A percentile compares a stretch with the other conserved stretches of the same genome.
These are phyloP conservation scores for Nothomitra cinnamomea DNA, from an alignment of 2,329 filamentous ascomycete species.

Conservation along the genomic window DNA sequence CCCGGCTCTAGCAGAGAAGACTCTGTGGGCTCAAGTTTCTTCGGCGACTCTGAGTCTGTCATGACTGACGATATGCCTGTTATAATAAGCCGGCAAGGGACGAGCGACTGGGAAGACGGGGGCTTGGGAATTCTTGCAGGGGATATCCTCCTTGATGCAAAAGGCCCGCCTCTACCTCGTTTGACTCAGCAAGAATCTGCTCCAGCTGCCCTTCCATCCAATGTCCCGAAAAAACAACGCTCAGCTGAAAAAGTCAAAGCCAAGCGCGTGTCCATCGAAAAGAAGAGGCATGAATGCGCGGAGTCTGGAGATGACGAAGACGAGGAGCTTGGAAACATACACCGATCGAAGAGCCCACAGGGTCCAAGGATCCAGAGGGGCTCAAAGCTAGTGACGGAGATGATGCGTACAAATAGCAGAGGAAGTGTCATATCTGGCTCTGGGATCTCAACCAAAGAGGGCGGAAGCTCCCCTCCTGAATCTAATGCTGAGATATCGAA, in stretches of 20 bases:
- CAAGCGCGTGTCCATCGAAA: constrained; percentile 61
- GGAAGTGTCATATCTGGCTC: constrained; percentile 41
- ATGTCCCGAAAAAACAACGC: constrained; percentile 41
- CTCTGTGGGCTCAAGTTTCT: constrained; percentile 74
- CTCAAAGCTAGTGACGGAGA: constrained; percentile 86
- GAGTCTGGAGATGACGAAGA: constrained; percentile 94
- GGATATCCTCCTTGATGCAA: constrained; percentile 29
- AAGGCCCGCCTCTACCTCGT: constrained; percentile 14
- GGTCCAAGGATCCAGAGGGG: constrained; percentile 43
- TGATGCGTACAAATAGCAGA: constrained; percentile 94
- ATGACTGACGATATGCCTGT: constrained; percentile 57
- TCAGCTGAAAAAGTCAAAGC: constrained; percentile 58
- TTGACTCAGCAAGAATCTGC: constrained; percentile 47
- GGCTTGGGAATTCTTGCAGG: constrained; percentile 60
- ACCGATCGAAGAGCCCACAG: constrained; percentile 33
- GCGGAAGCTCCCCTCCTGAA: not conserved
- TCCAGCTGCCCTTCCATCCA: constrained; percentile 40
- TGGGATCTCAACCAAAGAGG: not conserved
- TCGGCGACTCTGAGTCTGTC: constrained; percentile 69
- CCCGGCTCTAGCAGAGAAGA: constrained; percentile 69
- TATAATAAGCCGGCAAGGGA: constrained; percentile 54
- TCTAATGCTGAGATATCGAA: constrained; percentile 1
- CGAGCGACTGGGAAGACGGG: constrained; percentile 62
- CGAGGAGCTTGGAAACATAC: constrained; percentile 57
- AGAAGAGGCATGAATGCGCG: constrained; percentile 51